Base-by-base conservation (phyloP, 192 early-diverging fungal species). In the Cetraspora pellucida region DNA sequence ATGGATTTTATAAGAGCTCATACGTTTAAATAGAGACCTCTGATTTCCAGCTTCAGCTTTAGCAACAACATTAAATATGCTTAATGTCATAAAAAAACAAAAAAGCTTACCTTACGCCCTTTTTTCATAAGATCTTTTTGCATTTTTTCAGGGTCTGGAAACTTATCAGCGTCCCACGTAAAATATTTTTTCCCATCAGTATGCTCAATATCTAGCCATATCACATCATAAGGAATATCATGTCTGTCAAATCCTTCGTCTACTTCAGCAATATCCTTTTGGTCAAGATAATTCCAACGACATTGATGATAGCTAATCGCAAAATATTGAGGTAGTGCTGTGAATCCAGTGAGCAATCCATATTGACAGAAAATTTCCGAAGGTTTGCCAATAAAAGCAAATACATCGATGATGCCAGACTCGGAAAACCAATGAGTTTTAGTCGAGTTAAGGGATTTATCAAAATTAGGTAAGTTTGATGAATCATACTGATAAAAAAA, bases 161-260 rank as follows among this genome's bases (percentile, higher is more conserved):
- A 99, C 81, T 98, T 98, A 59, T 82, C 80, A 7, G 78, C 63
- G 81, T 99, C 97, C 97, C 97, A 99, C 0, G 97, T 99, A 79
- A 97, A 97, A 80, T 99, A 99, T 43, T 90, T 85, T 88, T 98
- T 99, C 49, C 92, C 93, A 82, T 98, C 94, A n/a, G 97, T 98
- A 78, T 99, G 95, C 79, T 99, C 98, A 83, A 99, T 99, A 84
- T 99, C 98, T 66, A 99, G 84, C 98, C 98, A 99, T 45, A 99
- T 87, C 1, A 98, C 97, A 86, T 99, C 98, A 79, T 96, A 95
- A 9, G 98, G 97, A 67, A 99, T 97, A 46, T 92, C 92, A 80
- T 94, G 78, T 72, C 90, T 84, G 78, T 99, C 96, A 85, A 99
- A 95, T 61, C 92, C 90, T 21, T 84, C 87, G 81, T 95, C 93